phyloP scores from a whole-genome alignment of 192 early-diverging fungal species.

The Gryganskiella cystojenkinii region DNA sequence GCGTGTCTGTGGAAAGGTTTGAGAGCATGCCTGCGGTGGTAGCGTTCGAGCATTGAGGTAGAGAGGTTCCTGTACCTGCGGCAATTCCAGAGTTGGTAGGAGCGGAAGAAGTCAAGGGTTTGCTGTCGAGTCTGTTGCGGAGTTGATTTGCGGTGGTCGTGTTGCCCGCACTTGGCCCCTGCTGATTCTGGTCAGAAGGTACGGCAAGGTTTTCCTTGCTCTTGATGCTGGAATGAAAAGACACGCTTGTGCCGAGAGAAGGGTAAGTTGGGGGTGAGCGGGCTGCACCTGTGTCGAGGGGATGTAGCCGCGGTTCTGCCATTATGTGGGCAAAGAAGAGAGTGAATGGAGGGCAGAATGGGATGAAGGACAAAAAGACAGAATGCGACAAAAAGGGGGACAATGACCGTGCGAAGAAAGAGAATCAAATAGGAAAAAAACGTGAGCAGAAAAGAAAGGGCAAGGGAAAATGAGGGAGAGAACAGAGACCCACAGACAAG shows the following conservation, averaged over 20 bases:
- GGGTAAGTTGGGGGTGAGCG: neutral
- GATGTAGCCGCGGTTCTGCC: neutral
- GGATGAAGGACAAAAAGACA: too few relatives aligned
- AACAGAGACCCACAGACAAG: neutral
- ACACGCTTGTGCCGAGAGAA: neutral
- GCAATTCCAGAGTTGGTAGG: too few relatives aligned
- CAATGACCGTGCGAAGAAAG: neutral
- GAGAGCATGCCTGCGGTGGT: too few relatives aligned
- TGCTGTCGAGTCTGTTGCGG: conserved; percentile 1
- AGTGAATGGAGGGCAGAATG: neutral
- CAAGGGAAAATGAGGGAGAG: neutral
- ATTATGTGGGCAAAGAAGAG: neutral
- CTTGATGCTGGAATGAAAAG: neutral
- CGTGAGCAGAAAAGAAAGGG: neutral
- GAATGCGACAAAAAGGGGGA: too few relatives aligned
- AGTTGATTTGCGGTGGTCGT: neutral
- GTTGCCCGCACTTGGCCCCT: neutral
- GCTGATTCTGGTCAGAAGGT: neutral
- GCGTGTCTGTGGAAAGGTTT: neutral
- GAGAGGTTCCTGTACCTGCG: too few relatives aligned
- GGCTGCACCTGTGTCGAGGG: neutral
- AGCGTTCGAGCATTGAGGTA: too few relatives aligned
- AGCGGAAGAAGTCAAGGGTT: neutral
- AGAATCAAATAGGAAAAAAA: neutral
- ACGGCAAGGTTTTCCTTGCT: neutral